Percentiles rank a stretch among this genome's conserved stretches.
These are phyloP conservation scores for Porphyrellus cyaneotinctus DNA, from an alignment of 768 basidiomycete species.

Conservation along the genomic window DNA sequence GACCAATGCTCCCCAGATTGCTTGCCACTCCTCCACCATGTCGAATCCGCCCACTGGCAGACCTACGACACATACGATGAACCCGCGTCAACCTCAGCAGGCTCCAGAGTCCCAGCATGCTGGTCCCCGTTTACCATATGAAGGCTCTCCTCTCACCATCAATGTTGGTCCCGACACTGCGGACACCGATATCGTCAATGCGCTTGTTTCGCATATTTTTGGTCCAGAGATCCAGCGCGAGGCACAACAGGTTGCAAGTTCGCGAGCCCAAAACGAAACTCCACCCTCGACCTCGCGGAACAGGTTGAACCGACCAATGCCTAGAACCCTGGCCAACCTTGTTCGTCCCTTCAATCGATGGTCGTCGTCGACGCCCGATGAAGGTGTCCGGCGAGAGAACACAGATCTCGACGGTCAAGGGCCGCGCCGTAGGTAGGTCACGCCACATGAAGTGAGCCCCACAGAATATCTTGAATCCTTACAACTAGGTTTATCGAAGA, in stretches of 20 bases:
- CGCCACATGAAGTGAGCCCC: background rate
- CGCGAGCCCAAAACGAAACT: background rate
- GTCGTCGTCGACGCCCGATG: background rate
- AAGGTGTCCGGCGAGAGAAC: background rate
- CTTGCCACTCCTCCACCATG: background rate
- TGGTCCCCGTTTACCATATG: background rate
- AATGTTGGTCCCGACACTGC: background rate
- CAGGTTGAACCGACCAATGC: background rate
- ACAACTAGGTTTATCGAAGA: background rate
- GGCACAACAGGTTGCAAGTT: background rate
- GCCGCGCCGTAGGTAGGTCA: background rate
- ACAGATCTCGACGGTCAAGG: background rate
- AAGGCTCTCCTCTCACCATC: background rate
- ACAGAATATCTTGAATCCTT: background rate
- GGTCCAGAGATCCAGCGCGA: background rate
- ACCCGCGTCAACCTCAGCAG: background rate
- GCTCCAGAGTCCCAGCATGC: background rate
- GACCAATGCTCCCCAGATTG: background rate
- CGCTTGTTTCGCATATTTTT: background rate
- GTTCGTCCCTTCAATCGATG: background rate
- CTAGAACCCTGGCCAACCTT: background rate
- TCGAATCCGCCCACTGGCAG: background rate
- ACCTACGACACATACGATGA: background rate
- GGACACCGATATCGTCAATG: background rate
- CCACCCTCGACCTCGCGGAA: background rate